phyloP scores from a whole-genome alignment of 2,329 filamentous ascomycete genomes.

The Monosporascus sp. region DNA sequence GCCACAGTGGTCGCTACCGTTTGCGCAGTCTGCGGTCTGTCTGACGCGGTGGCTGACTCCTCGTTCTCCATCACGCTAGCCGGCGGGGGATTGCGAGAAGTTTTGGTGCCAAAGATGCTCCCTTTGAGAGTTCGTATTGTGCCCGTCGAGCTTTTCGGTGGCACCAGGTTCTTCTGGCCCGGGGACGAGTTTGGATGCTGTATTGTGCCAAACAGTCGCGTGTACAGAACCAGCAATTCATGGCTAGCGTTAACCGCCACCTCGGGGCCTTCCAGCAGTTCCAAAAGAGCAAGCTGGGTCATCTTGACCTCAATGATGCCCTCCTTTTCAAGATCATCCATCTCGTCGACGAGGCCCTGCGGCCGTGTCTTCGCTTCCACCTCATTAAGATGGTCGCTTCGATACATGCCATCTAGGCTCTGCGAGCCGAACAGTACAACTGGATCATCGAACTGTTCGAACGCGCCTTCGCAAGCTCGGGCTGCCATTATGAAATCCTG shows the following conservation, averaged over 20 bases:
- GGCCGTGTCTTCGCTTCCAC: slow-evolving; percentile 31
- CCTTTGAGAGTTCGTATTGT: slow-evolving; percentile 65
- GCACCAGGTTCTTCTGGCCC: slow-evolving; percentile 36
- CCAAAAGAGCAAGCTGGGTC: slow-evolving; percentile 81
- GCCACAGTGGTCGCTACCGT: slow-evolving; percentile 44
- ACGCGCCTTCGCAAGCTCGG: slow-evolving; percentile 81
- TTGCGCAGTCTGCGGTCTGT: slow-evolving; percentile 40
- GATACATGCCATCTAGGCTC: slow-evolving; percentile 43
- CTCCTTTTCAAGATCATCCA: slow-evolving; percentile 81
- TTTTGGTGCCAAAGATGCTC: slow-evolving; percentile 69
- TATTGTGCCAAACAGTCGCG: slow-evolving; percentile 65
- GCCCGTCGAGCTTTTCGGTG: slow-evolving; percentile 65
- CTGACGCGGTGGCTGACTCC: slow-evolving; percentile 23
- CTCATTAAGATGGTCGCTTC: slow-evolving; percentile 64
- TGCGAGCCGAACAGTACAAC: slow-evolving; percentile 63
- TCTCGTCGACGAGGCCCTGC: slow-evolving; percentile 63
- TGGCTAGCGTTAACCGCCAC: slow-evolving; percentile 83
- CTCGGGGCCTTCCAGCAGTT: slow-evolving; percentile 76
- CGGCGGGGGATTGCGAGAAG: slow-evolving; percentile 27
- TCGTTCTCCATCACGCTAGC: slow-evolving; percentile 30
- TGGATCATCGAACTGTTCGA: slow-evolving; percentile 80
- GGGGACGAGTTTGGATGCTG: slow-evolving; percentile 34
- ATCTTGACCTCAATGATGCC: slow-evolving; percentile 91
- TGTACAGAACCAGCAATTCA: slow-evolving; percentile 78
- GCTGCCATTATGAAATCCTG: slow-evolving; percentile 79